Conservation (phyloP, 208 protist species). For the Perkinsela sp. region DNA sequence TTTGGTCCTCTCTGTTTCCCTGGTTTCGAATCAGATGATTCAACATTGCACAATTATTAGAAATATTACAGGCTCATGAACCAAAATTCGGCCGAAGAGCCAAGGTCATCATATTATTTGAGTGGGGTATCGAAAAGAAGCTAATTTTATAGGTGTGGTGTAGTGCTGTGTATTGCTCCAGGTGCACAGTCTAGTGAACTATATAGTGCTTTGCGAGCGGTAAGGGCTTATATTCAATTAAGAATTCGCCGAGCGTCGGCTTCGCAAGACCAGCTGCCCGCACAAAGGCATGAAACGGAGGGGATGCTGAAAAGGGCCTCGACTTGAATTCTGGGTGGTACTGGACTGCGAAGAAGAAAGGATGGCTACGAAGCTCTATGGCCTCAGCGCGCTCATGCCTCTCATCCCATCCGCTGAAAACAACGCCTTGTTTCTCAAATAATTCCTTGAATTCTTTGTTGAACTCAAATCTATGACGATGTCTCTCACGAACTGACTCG, state of each 20-base stretch:
- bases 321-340: slow-evolving; percentile 95
- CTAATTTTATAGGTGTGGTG: too few relatives aligned
- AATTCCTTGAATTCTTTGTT: slow-evolving; percentile 69
- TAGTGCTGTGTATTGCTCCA: too few relatives aligned
- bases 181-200: too few relatives aligned
- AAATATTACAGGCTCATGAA: too few relatives aligned
- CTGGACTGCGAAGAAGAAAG: slow-evolving; percentile 80
- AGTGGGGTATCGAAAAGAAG: too few relatives aligned
- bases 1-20: too few relatives aligned
- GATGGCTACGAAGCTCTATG: slow-evolving; percentile 31
- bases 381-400: slow-evolving; percentile 64
- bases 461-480: slow-evolving; percentile 91
- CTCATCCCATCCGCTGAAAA: slow-evolving; percentile 60
- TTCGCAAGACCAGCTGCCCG: slow-evolving; percentile 35
- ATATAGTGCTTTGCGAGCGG: background rate
- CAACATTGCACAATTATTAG: too few relatives aligned
- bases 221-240: background rate
- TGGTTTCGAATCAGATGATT: too few relatives aligned
- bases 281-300: slow-evolving; percentile 82
- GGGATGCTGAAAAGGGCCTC: slow-evolving; percentile 70
- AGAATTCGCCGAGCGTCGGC: slow-evolving; percentile 5
- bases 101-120: too few relatives aligned
- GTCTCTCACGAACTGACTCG: slow-evolving; percentile 64
- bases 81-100: too few relatives aligned
- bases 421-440: slow-evolving; percentile 56